Evolutionary conservation across 176 grass and related monocot species (phyloP).

Genomic region (Carex myosuroides): DNA sequence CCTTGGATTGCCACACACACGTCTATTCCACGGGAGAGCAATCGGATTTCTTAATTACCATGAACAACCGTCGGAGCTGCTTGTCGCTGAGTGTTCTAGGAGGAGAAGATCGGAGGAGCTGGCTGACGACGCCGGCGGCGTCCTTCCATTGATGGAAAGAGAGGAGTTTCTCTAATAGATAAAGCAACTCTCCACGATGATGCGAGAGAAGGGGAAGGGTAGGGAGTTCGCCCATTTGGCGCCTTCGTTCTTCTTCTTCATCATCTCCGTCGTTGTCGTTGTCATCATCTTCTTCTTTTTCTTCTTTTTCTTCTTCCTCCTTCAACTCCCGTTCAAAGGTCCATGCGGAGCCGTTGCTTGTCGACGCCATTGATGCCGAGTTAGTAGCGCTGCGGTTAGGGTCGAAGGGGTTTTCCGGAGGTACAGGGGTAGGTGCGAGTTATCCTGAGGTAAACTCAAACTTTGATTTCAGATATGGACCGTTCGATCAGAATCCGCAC

Average conservation of each 20-base stretch:
- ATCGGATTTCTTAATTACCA: neutral
- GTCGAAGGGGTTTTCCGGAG: neutral
- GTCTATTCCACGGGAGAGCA: neutral
- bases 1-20: neutral
- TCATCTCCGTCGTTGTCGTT: neutral
- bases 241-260: neutral
- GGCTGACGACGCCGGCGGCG: neutral
- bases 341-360: neutral
- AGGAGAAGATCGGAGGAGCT: neutral
- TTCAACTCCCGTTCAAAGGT: neutral
- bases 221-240: neutral
- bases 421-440: neutral
- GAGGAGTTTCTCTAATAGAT: neutral
- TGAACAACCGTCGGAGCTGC: neutral
- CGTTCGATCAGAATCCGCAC: too few species aligned
- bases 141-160: conserved; percentile 6
- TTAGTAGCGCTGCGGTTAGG: neutral
- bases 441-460: too few species aligned
- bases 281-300: neutral
- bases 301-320: neutral
- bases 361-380: neutral
- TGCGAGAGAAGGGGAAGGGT: neutral
- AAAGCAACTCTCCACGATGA: neutral
- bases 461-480: too few species aligned
- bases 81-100: neutral